phyloP scores from a whole-genome alignment of 257 asterid species.

The Anisodus tanguticus region DNA sequence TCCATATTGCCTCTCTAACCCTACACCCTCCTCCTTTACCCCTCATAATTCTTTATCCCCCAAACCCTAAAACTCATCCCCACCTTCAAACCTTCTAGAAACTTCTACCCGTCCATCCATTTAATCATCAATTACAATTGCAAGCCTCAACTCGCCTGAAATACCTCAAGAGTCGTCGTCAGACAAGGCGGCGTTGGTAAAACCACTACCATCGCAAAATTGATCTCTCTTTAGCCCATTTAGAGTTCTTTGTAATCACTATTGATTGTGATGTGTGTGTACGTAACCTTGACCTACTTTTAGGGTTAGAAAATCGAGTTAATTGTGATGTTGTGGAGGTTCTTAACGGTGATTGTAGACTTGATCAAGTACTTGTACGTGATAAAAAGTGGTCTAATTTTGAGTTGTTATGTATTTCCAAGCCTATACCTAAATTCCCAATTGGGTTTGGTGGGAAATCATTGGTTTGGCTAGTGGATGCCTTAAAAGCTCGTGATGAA shows the following conservation, averaged over 20 bases:
- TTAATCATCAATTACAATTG: conserved; percentile 91
- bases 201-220: conserved; percentile 97
- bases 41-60: conserved; percentile 39
- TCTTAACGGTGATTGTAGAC: conserved; percentile 72
- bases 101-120: conserved; percentile 37
- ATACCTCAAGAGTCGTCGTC: conserved; percentile 87
- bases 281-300: conserved; percentile 91
- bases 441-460: conserved; percentile 95
- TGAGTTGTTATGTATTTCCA: conserved; percentile 89
- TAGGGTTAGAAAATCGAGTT: conserved; percentile 95
- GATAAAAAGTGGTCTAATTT: conserved; percentile 92
- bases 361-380: conserved; percentile 90
- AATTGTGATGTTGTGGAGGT: conserved; percentile 65
- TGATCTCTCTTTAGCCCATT: conserved; percentile 88
- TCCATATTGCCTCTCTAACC: conserved; percentile 33
- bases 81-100: conserved; percentile 36
- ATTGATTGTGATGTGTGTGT: conserved; percentile 97
- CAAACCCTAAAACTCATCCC: conserved; percentile 36
- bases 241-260: conserved; percentile 89
- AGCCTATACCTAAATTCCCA: conserved; percentile 87
- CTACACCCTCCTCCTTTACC: conserved; percentile 48
- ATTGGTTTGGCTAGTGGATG: conserved; percentile 86
- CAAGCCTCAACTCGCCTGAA: conserved; percentile 93
- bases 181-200: conserved; percentile 98
- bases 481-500: conserved; percentile 54